A percentile compares a stretch with the other conserved stretches of the same genome.
These are phyloP conservation scores for Dactylellina drechsleri DNA, from an alignment of 2,329 filamentous ascomycete species.

Conservation along the genomic window DNA sequence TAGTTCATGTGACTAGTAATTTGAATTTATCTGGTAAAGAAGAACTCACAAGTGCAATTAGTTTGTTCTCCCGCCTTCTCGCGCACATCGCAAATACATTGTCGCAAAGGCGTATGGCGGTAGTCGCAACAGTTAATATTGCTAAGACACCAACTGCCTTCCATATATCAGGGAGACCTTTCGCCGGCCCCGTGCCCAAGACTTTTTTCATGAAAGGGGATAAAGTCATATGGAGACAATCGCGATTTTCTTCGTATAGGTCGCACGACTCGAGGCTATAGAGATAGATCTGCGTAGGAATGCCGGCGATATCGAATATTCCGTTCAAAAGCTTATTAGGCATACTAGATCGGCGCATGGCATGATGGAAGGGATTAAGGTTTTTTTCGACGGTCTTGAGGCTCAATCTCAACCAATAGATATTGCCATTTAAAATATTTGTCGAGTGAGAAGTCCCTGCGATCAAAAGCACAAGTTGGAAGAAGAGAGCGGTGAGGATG, in stretches of 20 bases:
- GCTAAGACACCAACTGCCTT: not conserved
- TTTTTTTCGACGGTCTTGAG: not conserved
- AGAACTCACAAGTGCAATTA: not conserved
- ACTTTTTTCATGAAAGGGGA: constrained; percentile 12
- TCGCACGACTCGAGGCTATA: constrained; percentile 3
- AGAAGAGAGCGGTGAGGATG: not conserved
- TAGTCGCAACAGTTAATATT: not conserved
- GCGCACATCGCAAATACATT: not conserved
- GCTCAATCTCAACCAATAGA: not conserved
- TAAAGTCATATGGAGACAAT: not conserved
- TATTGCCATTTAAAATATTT: not conserved
- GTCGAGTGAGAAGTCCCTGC: not conserved
- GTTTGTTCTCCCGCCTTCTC: not conserved
- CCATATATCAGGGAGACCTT: not conserved
- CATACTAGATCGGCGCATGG: no score
- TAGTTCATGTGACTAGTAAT: no score
- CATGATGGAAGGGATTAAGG: not conserved
- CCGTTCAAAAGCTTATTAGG: not conserved
- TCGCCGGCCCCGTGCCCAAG: not conserved
- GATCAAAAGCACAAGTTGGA: not conserved
- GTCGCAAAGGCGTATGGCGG: constrained; percentile 1
- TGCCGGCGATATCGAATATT: not conserved
- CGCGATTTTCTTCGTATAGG: not conserved
- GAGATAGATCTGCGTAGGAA: not conserved
- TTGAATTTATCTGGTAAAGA: not conserved